Evolutionary conservation across 2,329 filamentous ascomycete species (phyloP), one percentile per base, ranked within the genome.

Genomic region (Verticillium longisporum): DNA sequence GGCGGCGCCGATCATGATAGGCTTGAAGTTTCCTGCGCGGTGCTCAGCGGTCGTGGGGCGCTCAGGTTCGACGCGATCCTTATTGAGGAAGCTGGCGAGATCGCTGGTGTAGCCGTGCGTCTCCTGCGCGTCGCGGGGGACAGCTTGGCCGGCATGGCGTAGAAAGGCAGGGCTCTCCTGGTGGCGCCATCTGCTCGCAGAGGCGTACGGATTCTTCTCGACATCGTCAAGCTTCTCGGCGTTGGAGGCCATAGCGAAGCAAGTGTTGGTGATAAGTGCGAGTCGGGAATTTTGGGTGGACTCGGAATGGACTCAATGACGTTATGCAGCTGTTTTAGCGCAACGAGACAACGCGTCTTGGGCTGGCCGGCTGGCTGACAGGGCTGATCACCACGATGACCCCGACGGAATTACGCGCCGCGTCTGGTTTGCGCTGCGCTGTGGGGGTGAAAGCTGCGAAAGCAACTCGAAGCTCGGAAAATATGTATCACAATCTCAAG

Each of bases 131-230:
- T 78, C 75, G 62, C 78, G 77, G 61, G 76, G 74, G 62, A 67
- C 65, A 53, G 61, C 61, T 18, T 60, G 33, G 57, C 60, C 77
- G 37, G 82, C 83, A 68, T 81, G 75, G 58, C 78, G 78, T 57
- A 78, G 78, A 68, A 78, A 88, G 37, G 83, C 76, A 13, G 76
- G 75, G 1, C 85, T 88, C 69, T 88, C 86, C 69, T 87, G 83
- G 69, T 88, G 86, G 60, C 85, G 81, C 86, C 86, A 88, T 66
- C 77, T 77, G 68, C 75, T 86, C 50, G 79, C 68, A 9, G 85
- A 88, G 41, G 81, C 80, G 68, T 87, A 75, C 2, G 81, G 83
- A 67, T 87, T 85, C 61, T 69, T 73, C 60, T 71, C 70, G 62
- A 73, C 71, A 57, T 74, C 72, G 54, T 73, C 70, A 54, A 65